Evolutionary conservation across 345 rosid species (phyloP).

Genomic region (Salix dunnii): DNA sequence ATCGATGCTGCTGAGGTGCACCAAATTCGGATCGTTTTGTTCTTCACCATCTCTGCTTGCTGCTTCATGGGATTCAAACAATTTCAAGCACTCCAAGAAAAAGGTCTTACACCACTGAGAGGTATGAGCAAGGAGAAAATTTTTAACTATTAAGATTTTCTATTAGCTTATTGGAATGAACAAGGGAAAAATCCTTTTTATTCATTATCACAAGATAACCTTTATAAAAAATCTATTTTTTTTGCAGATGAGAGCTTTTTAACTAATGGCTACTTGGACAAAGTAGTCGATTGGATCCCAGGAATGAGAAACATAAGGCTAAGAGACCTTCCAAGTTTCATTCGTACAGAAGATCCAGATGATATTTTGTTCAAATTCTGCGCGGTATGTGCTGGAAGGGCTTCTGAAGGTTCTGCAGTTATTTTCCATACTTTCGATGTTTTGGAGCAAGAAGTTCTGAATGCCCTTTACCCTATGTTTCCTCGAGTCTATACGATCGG

Average conservation of each 20-base stretch:
- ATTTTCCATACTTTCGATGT: slow-evolving; percentile 14
- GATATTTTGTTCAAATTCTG: not conserved
- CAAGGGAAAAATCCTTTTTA: no score
- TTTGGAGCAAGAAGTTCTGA: not conserved
- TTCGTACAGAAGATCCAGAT: not conserved
- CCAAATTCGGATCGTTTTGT: not conserved
- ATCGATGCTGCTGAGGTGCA: not conserved
- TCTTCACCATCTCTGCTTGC: not conserved
- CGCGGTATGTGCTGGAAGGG: not conserved
- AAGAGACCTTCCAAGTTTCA: not conserved
- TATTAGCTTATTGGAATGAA: no score
- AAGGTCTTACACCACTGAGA: not conserved
- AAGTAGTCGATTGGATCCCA: not conserved
- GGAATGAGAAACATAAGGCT: not conserved
- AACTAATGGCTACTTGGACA: not conserved
- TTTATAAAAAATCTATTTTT: no score
- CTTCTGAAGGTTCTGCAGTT: not conserved
- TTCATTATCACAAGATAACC: no score
- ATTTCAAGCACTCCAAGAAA: not conserved
- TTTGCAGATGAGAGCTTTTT: not conserved
- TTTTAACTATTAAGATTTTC: no score
- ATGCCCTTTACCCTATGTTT: not conserved
- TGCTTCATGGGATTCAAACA: not conserved
- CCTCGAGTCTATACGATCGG: not conserved
- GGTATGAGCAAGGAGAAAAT: not conserved